Evolutionary conservation across 768 basidiomycete genomes (phyloP).

Genomic region (Paxillus ammoniavirescens): DNA sequence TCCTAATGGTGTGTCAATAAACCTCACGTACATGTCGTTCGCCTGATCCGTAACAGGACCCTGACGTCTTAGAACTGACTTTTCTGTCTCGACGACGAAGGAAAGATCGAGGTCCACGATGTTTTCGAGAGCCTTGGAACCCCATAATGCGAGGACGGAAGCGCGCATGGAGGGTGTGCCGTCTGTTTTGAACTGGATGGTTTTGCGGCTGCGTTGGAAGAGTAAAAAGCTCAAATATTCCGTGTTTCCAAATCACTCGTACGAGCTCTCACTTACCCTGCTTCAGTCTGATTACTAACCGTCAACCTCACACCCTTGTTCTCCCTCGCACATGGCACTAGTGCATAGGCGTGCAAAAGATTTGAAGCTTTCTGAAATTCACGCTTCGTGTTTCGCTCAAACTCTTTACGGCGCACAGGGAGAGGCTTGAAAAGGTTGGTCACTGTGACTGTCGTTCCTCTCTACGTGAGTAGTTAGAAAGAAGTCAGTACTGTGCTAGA

Average conservation of each 20-base stretch:
- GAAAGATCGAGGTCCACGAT: conserved; percentile 70
- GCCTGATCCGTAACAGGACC: conserved; percentile 4
- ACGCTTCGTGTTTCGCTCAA: conserved; percentile 83
- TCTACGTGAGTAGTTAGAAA: conserved; percentile 41
- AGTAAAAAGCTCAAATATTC: conserved; percentile 4
- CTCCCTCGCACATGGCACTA: conserved; percentile 68
- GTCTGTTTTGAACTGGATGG: conserved; percentile 69
- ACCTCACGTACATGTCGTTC: conserved; percentile 20
- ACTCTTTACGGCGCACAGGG: conserved; percentile 89
- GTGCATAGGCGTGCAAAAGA: conserved; percentile 83
- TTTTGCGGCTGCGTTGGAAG: conserved; percentile 47
- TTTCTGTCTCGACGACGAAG: conserved; percentile 70
- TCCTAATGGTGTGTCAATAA: background rate
- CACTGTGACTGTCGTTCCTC: conserved; percentile 81
- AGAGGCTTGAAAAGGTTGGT: conserved; percentile 74
- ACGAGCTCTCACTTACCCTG: conserved; percentile 53
- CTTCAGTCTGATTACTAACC: conserved; percentile 65
- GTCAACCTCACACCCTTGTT: conserved; percentile 66
- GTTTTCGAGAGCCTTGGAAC: conserved; percentile 73
- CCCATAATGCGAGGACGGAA: conserved; percentile 79
- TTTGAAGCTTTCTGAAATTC: conserved; percentile 86
- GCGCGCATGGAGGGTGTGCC: conserved; percentile 61
- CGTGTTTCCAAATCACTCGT: background rate
- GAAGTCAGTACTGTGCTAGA: no score
- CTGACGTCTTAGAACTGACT: conserved; percentile 25